Conservation (phyloP, 1,284 basidiomycete species). For the Xerocomus amazonicus region DNA sequence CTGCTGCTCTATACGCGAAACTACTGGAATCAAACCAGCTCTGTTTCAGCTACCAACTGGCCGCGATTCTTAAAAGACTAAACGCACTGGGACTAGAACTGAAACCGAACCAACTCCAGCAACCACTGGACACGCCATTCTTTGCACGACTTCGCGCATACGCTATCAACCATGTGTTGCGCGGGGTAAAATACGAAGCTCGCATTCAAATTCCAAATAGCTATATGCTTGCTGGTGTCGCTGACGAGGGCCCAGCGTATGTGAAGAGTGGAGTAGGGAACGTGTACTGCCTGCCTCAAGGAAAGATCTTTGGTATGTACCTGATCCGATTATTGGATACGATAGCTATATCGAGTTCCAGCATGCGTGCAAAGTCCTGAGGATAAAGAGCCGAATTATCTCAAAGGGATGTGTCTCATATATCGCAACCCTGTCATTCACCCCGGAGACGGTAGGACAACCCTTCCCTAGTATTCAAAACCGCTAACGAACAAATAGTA, state of each 20-base stretch:
- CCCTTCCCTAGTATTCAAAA: neutral
- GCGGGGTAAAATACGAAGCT: constrained; percentile 70
- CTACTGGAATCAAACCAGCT: constrained; percentile 50
- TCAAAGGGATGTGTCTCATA: constrained; percentile 57
- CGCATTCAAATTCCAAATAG: constrained; percentile 67
- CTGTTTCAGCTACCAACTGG: constrained; percentile 49
- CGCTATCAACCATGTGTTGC: constrained; percentile 57
- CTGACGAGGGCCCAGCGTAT: constrained; percentile 71
- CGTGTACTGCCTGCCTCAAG: constrained; percentile 50
- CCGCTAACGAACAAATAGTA: constrained; percentile 38
- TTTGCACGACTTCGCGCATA: constrained; percentile 53
- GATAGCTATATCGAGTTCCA: constrained; percentile 35
- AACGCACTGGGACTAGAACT: constrained; percentile 48
- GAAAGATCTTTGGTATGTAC: constrained; percentile 59
- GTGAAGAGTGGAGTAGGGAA: constrained; percentile 44
- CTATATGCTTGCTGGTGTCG: constrained; percentile 69
- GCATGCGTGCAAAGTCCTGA: constrained; percentile 53
- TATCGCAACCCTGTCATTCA: constrained; percentile 67
- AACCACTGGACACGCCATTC: constrained; percentile 53
- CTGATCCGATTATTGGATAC: neutral
- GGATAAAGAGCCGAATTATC: constrained; percentile 45
- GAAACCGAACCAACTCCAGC: constrained; percentile 33
- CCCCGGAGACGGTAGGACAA: constrained; percentile 60
- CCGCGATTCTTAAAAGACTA: constrained; percentile 49
- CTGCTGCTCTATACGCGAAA: constrained; percentile 41